Evolutionary conservation across 179 eudicot species (phyloP), one percentile per base, ranked within the genome.

Genomic region (Silene coronaria): DNA sequence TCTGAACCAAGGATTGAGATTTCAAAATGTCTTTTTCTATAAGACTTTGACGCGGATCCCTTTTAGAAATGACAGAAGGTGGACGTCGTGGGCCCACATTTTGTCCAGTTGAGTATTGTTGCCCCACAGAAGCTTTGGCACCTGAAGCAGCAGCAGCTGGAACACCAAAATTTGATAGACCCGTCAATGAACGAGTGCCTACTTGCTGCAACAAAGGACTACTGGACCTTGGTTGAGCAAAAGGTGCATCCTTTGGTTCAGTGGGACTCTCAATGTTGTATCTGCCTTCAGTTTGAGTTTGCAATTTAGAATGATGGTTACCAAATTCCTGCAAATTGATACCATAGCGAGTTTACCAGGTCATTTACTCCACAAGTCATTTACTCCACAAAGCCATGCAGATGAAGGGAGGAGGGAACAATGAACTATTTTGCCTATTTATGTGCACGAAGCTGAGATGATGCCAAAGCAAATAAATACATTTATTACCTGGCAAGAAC

Each of bases 311-410:
- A 63, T 74, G 68, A 51, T 65, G 76, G 76, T 80, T 77, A 26
- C 80, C 84, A 12, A 79, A 78, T 76, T 86, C 96, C 96, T 90
- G 85, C 75, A 68, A 64, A 77, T 71, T 36, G 61, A 45, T 71
- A 59, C 60, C 63, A 67, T 64, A 3, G 26, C 48, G 64, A 71
- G 83, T 69, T 59, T 61, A 69, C 11, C 32, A 46, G 28, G 62
- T 17, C 57, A 38, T 57, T 60, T 62, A 53, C 55, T 26, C 72
- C 11, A 17, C 24, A n/a, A 36, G 62, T 17, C 57, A 38, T 57
- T 60, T 62, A 53, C 55, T 26, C 72, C 11, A 17, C 24, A n/a
- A 36, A 27, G 26, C 36, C 13, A 38, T 55, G 23, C 55, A 65
- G 11, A 46, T 16, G 69, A 65, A 17, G 69, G 17, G n/a, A 13